Percentiles rank a stretch among this genome's conserved stretches.
phyloP scores from a whole-genome alignment of 1,284 basidiomycete species.

The Nidula niveotomentosa region DNA sequence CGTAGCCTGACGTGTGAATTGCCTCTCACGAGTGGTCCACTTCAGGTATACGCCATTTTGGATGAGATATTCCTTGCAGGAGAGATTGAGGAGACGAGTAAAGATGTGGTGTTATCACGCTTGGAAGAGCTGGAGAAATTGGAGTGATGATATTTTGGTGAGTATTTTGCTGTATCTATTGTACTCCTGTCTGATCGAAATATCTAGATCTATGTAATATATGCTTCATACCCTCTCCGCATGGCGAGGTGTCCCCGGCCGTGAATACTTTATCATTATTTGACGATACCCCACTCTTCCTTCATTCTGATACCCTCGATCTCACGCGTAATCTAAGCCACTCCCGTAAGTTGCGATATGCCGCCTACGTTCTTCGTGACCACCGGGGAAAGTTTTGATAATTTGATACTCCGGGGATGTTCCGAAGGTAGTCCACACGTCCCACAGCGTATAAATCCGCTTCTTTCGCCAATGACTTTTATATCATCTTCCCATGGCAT shows the following conservation, averaged over 20 bases:
- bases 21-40: conserved; percentile 1
- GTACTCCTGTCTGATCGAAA: neutral
- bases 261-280: neutral
- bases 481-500: conserved; percentile 1
- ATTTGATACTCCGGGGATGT: neutral
- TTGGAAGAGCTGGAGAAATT: conserved; percentile 91
- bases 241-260: too few species aligned
- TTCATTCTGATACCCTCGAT: neutral
- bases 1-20: too few species aligned
- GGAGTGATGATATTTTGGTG: conserved; percentile 46
- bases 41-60: conserved; percentile 91
- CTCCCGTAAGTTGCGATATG: too few species aligned
- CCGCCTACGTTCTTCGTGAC: too few species aligned
- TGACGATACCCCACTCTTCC: neutral
- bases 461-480: neutral
- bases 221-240: too few species aligned
- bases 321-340: neutral
- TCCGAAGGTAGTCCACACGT: neutral
- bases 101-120: conserved; percentile 89
- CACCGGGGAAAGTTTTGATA: neutral
- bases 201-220: too few species aligned
- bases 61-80: conserved; percentile 99
- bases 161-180: neutral
- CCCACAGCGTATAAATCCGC: neutral
- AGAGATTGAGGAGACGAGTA: conserved; percentile 97